Base-by-base conservation (phyloP, 208 protist genomes). In the Trypanosoma avium region DNA sequence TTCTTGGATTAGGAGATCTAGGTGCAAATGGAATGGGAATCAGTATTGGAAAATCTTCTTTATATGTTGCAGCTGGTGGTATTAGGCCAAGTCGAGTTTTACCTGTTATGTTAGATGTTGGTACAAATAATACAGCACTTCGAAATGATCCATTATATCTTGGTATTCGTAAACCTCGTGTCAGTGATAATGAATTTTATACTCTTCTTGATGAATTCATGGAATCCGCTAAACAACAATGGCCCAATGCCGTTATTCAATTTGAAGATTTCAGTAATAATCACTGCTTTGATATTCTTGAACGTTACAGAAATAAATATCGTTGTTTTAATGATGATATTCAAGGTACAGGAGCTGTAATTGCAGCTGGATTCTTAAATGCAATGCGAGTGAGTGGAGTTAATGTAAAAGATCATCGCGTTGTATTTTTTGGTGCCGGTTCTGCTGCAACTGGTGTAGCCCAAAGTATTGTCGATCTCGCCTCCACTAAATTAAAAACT, bases 281-380 rank as follows among this genome's bases (percentile, higher is more conserved):
- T 60, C 83, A 97, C 71, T 92, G 86, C 54, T 97, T 97, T 61
- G 75, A 83, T 10, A 84, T 99, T 36, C 79, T 99, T 4, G 82
- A 94, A 35, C 66, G 78, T 26, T 98, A 97, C 74, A 68, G 83
- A 27, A 70, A 92, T n/a, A 73, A 86, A 58, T 79, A 87, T 36
- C 74, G 85, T 32, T 97, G 87, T 75, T 99, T 99, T 82, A 99
- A 99, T 66, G 97, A 99, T 59, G 97, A 99, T 75, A 98, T 99
- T 67, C 97, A 98, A 75, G 96, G 93, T 65, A 99, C 97, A 30
- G 96, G 95, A 15, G 86, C 96, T 27, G 97, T 99, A 45, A 90
- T 98, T 64, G 74, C 90, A 9, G 88, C 90, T 27, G 93, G 93
- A 55, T 96, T 97, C 73, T 60, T 96, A 33, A 97, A 96, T 74